Percentiles rank a stretch among this genome's conserved stretches.
Evolutionary conservation across 2,329 filamentous ascomycete species (phyloP).

Genomic region (Endothia cerciana): DNA sequence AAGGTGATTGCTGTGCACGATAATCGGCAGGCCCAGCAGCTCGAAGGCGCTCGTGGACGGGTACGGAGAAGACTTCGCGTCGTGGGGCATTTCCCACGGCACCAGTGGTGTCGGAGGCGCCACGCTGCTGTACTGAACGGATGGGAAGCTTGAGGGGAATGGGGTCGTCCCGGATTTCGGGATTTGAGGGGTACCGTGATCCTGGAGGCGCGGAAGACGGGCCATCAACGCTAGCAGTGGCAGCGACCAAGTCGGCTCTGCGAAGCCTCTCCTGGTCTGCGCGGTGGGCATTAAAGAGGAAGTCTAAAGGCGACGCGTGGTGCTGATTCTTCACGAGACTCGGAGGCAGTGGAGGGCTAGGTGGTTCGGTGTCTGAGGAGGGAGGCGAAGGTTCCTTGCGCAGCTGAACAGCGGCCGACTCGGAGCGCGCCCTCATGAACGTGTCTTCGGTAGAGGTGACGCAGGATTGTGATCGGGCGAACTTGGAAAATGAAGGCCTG

Average conservation of each 20-base stretch:
- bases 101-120: conserved; percentile 30
- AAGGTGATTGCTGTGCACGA: conserved; percentile 7
- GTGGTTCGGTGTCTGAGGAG: conserved; percentile 55
- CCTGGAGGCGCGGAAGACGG: conserved; percentile 58
- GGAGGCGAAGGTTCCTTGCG: conserved; percentile 55
- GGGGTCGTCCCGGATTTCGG: conserved; percentile 26
- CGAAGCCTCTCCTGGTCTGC: conserved; percentile 71
- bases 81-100: conserved; percentile 9
- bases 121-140: conserved; percentile 35
- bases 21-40: conserved; percentile 6
- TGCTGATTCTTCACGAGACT: conserved; percentile 40
- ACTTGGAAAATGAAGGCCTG: conserved; percentile 76
- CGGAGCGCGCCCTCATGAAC: conserved; percentile 38
- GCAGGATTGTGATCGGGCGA: conserved; percentile 15
- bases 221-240: conserved; percentile 43
- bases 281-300: conserved; percentile 87
- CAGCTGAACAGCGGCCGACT: conserved; percentile 19
- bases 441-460: conserved; percentile 17
- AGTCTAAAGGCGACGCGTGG: conserved; percentile 79
- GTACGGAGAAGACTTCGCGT: conserved; percentile 15
- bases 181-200: conserved; percentile 35
- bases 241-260: conserved; percentile 54
- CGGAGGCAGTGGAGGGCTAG: conserved; percentile 47
- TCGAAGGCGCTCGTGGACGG: conserved; percentile 16
- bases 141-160: conserved; percentile 30